Conservation (phyloP, 768 basidiomycete species). For the Daedaleopsis nitida region DNA sequence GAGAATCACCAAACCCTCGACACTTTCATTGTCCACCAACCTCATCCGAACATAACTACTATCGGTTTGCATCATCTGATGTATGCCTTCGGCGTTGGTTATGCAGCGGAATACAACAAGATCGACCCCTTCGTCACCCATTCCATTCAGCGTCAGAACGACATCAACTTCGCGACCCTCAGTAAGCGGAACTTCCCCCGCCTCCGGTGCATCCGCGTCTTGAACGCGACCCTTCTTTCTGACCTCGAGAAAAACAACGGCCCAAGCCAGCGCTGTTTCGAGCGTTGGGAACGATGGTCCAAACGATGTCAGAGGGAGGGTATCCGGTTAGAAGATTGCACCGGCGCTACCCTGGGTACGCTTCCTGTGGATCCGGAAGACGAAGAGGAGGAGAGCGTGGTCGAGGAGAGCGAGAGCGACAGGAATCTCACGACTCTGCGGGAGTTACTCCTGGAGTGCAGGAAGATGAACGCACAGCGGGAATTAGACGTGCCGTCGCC, state of each 20-base stretch:
- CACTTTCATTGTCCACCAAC: slow-evolving; percentile 45
- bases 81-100: slow-evolving; percentile 70
- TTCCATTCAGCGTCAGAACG: slow-evolving; percentile 54
- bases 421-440: slow-evolving; percentile 46
- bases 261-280: slow-evolving; percentile 40
- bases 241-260: slow-evolving; percentile 60
- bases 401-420: slow-evolving; percentile 30
- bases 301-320: slow-evolving; percentile 48
- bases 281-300: slow-evolving; percentile 76
- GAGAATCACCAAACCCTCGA: slow-evolving; percentile 30
- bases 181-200: slow-evolving; percentile 59
- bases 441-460: slow-evolving; percentile 58
- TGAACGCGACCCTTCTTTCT: slow-evolving; percentile 55
- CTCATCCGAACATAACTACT: slow-evolving; percentile 57
- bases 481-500: slow-evolving; percentile 16
- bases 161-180: slow-evolving; percentile 62
- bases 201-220: slow-evolving; percentile 57
- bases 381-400: slow-evolving; percentile 32
- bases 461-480: slow-evolving; percentile 37
- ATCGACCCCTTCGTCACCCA: slow-evolving; percentile 46
- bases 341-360: slow-evolving; percentile 61
- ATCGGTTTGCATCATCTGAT: slow-evolving; percentile 72
- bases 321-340: slow-evolving; percentile 75
- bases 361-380: slow-evolving; percentile 35
- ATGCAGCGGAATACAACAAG: slow-evolving; percentile 44